Evolutionary conservation across 116 monocot species (phyloP), one percentile per base, ranked within the genome.

Genomic region (Cymodocea nodosa): DNA sequence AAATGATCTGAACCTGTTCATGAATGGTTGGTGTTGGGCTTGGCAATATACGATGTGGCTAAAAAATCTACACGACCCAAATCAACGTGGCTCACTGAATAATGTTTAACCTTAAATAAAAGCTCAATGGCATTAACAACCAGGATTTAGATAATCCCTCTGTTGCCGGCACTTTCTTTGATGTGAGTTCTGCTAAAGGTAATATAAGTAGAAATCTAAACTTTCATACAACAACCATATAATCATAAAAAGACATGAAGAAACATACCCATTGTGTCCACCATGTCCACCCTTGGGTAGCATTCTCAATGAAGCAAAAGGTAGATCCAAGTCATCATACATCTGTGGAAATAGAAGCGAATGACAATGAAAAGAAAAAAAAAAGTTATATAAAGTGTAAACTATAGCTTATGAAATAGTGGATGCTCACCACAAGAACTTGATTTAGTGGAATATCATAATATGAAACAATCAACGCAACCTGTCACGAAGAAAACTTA

Each of bases 231-330:
- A 30, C 1, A 30, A 1, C 30, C 3, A 3, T 30, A 30, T 30
- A 30, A 30, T 30, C 30, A 30, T 30, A 23, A 10, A 13, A 62
- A 3, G 39, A 37, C n/a, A 37, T 25, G 37, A 70, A 67, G 40
- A 70, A 23, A 64, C n/a, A 63, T 91, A 97, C 97, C 97, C 97
- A 75, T 97, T 97, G 69, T 97, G 97, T 14, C 97, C 97, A 0
- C 97, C 97, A 77, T 97, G 97, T 58, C 97, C 97, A 65, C 97
- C 97, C 74, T 97, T 97, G 52, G 91, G 91, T 60, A 97, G 79
- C 53, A 97, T 76, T 22, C 80, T 77, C 66, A 97, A 50, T 72
- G 85, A 87, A 73, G 83, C 91, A 88, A 97, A 97, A 67, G 91
- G 91, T 59, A 97, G 79, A 72, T 97, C 91, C n/a, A 97, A 62